Base-by-base conservation (phyloP, 495 filamentous ascomycete genomes). In the Penicillium goetzii region DNA sequence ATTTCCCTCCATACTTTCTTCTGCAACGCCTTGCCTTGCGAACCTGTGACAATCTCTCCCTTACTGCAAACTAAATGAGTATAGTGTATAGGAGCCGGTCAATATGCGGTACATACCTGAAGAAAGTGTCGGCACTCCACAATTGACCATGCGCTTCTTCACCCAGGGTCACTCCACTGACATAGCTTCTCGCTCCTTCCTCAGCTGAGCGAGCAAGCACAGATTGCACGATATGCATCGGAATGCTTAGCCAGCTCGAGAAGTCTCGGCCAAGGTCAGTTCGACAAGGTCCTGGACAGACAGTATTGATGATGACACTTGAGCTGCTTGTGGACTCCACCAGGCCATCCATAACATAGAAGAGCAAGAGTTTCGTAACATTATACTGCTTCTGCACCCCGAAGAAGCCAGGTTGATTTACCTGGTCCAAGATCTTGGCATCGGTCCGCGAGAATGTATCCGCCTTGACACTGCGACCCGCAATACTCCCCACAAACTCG, bases 81-180 rank as follows among this genome's bases (percentile, higher is more conserved):
- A 17, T 23, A 1, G 19, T 15, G 41, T 21, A 19, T 10, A 11
- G 11, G 3, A 47, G 2, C 3, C 10, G 9, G 12, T 23, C 0
- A 6, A 21, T 23, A 23, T 8, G n/a, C 41, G 36, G 7, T 53
- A 49, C 56, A 19, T 59, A 59, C 56, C 47, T 45, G 41, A 47
- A n/a, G 19, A 59, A 59, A 3, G 21, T 49, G 11, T 59, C 56
- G 14, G 56, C 43, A 32, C 32, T 47, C 76, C 72, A 79, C 28
- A 74, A 64, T 58, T 51, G 58, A 1, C 75, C 76, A 28, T 72
- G 65, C 11, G 69, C 67, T 43, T 75, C 72, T 6, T n/a, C 21
- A 2, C 71, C 75, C 36, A 74, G 25, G 2, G 40, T 61, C 21
- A 71, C 70, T 2, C 70, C 76, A 49, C 75, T 73, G 7, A 75